Evolutionary conservation across 2,329 filamentous ascomycete genomes (phyloP).

Genomic region (Fusarium sp.): DNA sequence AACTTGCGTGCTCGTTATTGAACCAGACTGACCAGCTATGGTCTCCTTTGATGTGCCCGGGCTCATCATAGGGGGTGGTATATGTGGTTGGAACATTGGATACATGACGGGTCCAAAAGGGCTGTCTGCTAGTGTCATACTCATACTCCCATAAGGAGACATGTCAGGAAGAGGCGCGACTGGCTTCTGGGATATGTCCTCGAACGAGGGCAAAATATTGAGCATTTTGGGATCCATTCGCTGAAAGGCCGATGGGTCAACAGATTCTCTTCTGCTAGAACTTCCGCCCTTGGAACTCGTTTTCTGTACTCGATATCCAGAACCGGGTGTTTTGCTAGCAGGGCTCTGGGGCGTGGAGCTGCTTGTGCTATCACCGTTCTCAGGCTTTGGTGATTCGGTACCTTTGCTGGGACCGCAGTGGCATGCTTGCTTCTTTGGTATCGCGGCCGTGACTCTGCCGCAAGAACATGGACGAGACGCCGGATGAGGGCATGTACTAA

Average conservation of each 20-base stretch:
- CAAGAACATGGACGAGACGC: conserved; percentile 69
- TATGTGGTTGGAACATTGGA: conserved; percentile 46
- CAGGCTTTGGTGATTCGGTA: conserved; percentile 36
- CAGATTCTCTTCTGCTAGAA: conserved; percentile 56
- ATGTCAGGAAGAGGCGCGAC: conserved; percentile 36
- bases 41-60: conserved; percentile 23
- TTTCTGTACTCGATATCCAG: conserved; percentile 59
- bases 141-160: conserved; percentile 42
- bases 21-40: conserved; percentile 31
- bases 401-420: conserved; percentile 55
- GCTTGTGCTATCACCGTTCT: conserved; percentile 39
- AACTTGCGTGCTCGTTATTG: conserved; percentile 34
- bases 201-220: conserved; percentile 55
- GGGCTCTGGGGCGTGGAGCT: conserved; percentile 45
- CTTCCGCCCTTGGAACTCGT: conserved; percentile 47
- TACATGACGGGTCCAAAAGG: conserved; percentile 43
- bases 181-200: conserved; percentile 41
- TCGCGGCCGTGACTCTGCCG: conserved; percentile 70
- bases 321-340: conserved; percentile 40
- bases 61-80: conserved; percentile 38
- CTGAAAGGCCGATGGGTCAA: conserved; percentile 58
- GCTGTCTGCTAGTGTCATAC: conserved; percentile 41
- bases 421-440: conserved; percentile 67
- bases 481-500: conserved; percentile 75
- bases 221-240: conserved; percentile 64